Conservation (phyloP, 306 rosid species). For the Quercus variabilis region DNA sequence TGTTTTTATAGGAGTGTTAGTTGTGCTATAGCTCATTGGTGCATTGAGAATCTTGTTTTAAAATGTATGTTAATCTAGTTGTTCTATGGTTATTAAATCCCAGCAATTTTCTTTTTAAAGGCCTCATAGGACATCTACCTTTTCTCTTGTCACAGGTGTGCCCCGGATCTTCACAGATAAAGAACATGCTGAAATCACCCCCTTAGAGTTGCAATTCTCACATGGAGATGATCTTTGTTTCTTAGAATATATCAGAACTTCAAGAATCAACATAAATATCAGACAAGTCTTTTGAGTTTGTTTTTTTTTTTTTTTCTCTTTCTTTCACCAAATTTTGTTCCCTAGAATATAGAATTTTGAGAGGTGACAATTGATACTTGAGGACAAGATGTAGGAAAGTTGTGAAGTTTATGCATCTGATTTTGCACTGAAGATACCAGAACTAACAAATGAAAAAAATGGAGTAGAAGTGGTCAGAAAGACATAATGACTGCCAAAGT, state of each 20-base stretch:
- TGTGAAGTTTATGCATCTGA: neutral
- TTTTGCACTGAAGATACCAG: neutral
- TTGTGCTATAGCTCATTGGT: neutral
- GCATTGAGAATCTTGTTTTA: neutral
- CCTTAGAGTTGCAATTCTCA: conserved; percentile 47
- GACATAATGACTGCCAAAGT: neutral
- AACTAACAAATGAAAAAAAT: neutral
- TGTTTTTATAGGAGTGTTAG: neutral
- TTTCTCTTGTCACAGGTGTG: conserved; percentile 60
- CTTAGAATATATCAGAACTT: conserved; percentile 69
- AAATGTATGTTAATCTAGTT: neutral
- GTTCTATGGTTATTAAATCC: neutral
- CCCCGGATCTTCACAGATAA: conserved; percentile 79
- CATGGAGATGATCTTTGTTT: conserved; percentile 54
- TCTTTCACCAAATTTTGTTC: conserved; percentile 4
- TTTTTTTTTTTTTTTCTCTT: neutral
- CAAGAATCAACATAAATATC: conserved; percentile 91
- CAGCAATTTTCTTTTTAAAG: neutral
- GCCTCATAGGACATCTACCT: neutral
- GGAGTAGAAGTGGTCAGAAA: neutral
- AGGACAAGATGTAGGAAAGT: neutral
- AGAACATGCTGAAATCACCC: conserved; percentile 65
- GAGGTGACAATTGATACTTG: neutral
- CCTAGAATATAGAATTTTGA: neutral
- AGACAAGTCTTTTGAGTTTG: conserved; percentile 68